Conservation (phyloP, 345 rosid species). For the Linum trigynum region DNA sequence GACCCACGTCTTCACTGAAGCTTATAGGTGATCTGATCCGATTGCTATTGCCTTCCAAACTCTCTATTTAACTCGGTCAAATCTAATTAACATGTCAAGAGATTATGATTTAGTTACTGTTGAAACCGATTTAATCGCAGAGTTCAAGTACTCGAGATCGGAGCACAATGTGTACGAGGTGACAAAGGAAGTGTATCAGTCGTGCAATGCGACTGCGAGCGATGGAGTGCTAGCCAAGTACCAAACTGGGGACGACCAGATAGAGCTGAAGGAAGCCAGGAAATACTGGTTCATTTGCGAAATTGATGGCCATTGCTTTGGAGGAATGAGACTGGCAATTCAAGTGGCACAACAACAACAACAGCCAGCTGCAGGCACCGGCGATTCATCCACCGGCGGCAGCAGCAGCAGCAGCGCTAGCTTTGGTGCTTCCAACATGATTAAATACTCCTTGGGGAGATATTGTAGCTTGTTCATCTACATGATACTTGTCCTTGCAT, state of each 20-base stretch:
- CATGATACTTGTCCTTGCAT: background rate
- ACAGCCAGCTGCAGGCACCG: background rate
- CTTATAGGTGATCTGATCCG: too few species aligned
- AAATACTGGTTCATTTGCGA: slow-evolving; percentile 49
- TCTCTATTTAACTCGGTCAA: too few species aligned
- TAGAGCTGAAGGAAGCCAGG: slow-evolving; percentile 25
- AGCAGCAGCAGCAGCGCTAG: too few species aligned
- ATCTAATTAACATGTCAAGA: too few species aligned
- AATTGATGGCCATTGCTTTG: slow-evolving; percentile 43
- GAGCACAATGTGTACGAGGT: slow-evolving; percentile 46
- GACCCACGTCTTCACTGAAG: too few species aligned
- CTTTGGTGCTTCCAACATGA: too few species aligned
- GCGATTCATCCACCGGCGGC: background rate
- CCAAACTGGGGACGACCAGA: slow-evolving; percentile 36
- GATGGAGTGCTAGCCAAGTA: slow-evolving; percentile 34
- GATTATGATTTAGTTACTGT: too few species aligned
- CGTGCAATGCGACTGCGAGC: slow-evolving; percentile 31
- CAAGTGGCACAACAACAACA: slow-evolving; percentile 10
- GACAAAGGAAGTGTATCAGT: slow-evolving; percentile 23
- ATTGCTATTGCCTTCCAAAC: too few species aligned
- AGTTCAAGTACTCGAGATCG: slow-evolving; percentile 34
- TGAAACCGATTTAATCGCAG: slow-evolving; percentile 15
- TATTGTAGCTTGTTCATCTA: background rate
- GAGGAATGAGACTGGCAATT: slow-evolving; percentile 47
- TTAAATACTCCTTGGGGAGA: background rate